Conservation (phyloP, 2,329 filamentous ascomycete genomes). For the Claviceps sp. region DNA sequence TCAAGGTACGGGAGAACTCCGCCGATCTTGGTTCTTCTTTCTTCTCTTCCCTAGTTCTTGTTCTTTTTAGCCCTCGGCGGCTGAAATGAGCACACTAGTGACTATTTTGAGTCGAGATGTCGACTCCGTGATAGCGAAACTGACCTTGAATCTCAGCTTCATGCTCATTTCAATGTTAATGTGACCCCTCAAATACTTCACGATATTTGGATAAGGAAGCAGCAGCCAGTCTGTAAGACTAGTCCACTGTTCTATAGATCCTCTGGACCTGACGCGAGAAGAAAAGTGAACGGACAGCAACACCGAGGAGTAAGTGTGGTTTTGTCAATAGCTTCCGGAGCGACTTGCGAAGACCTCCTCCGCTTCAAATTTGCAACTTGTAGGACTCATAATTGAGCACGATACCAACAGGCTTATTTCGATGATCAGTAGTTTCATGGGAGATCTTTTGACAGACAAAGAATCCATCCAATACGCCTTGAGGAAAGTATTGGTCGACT, state of each 20-base stretch:
- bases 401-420: conserved; percentile 51
- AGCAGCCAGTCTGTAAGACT: conserved; percentile 31
- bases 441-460: conserved; percentile 54
- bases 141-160: conserved; percentile 37
- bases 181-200: conserved; percentile 62
- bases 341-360: neutral
- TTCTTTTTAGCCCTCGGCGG: too few species aligned
- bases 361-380: too few species aligned
- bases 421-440: conserved; percentile 68
- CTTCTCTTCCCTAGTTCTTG: neutral
- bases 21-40: neutral
- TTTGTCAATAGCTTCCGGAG: neutral
- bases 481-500: conserved; percentile 49
- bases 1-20: conserved; percentile 29
- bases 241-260: conserved; percentile 43
- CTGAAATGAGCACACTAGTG: too few species aligned
- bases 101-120: neutral
- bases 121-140: neutral
- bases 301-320: conserved; percentile 45
- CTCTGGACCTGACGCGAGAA: conserved; percentile 52
- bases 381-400: too few species aligned
- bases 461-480: conserved; percentile 50
- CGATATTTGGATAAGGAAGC: conserved; percentile 56
- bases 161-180: conserved; percentile 69
- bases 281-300: conserved; percentile 57